Evolutionary conservation across 2,329 filamentous ascomycete genomes (phyloP).

Genomic region (Trichoderma oligosporum): DNA sequence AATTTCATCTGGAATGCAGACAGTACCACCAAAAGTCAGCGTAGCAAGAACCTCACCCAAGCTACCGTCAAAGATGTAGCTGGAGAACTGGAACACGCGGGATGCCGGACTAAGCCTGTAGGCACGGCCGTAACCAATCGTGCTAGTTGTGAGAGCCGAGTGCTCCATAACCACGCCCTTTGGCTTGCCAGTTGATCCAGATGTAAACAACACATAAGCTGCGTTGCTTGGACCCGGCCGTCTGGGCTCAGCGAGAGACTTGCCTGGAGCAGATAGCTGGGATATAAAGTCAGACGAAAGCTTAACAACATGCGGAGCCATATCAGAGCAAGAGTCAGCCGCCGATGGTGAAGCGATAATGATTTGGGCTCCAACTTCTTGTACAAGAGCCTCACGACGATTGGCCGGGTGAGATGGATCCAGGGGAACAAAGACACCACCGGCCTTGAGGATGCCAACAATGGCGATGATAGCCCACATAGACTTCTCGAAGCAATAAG

Average conservation of each 20-base stretch:
- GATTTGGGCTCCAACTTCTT: slow-evolving; percentile 12
- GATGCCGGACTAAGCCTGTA: background rate
- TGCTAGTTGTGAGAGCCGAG: background rate
- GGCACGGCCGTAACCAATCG: background rate
- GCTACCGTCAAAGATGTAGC: slow-evolving; percentile 14
- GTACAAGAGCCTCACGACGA: slow-evolving; percentile 12
- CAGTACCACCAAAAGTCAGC: background rate
- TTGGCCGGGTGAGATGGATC: slow-evolving; percentile 23
- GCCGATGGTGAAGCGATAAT: slow-evolving; percentile 14
- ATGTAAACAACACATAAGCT: slow-evolving; percentile 4
- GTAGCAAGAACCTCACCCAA: slow-evolving; percentile 1
- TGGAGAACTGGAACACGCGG: slow-evolving; percentile 14
- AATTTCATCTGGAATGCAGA: slow-evolving; percentile 1
- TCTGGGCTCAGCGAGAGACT: background rate
- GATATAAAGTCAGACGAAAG: slow-evolving; percentile 3
- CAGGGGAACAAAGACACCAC: slow-evolving; percentile 28
- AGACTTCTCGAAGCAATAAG: slow-evolving; percentile 23
- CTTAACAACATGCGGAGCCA: background rate
- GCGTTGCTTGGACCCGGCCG: background rate
- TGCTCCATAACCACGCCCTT: slow-evolving; percentile 16
- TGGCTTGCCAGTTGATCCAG: slow-evolving; percentile 9
- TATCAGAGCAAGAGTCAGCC: background rate
- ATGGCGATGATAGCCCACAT: slow-evolving; percentile 24
- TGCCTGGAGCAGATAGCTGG: background rate
- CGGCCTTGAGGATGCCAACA: slow-evolving; percentile 28